phyloP scores from a whole-genome alignment of 306 rosid genomes.

The Mucuna pruriens region DNA sequence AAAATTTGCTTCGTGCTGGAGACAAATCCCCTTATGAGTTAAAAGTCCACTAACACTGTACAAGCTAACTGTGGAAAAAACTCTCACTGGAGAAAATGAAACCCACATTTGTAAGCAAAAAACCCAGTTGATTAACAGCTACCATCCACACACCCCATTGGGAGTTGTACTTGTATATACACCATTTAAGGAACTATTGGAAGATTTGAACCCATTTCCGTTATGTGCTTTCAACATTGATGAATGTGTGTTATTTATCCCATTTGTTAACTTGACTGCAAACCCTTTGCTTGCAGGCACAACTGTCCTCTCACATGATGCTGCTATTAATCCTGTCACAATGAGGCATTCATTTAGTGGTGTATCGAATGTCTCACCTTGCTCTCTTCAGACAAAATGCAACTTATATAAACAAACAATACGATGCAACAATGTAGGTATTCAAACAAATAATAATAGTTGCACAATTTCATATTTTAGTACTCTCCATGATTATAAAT shows the following conservation, averaged over 20 bases:
- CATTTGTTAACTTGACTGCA: slow-evolving; percentile 46
- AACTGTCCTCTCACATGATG: slow-evolving; percentile 56
- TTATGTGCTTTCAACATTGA: slow-evolving; percentile 42
- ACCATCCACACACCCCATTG: slow-evolving; percentile 53
- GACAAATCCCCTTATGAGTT: slow-evolving; percentile 42
- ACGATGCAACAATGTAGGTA: neutral
- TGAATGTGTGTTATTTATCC: slow-evolving; percentile 48
- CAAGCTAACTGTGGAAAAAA: slow-evolving; percentile 55
- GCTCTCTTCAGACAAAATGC: neutral
- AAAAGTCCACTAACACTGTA: slow-evolving; percentile 68
- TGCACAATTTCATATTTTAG: neutral
- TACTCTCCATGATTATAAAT: neutral
- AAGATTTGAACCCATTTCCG: slow-evolving; percentile 50
- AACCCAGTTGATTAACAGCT: slow-evolving; percentile 24
- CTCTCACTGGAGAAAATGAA: slow-evolving; percentile 37
- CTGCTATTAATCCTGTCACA: slow-evolving; percentile 69
- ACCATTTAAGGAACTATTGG: slow-evolving; percentile 63
- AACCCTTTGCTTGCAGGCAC: slow-evolving; percentile 43
- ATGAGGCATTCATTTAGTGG: slow-evolving; percentile 18
- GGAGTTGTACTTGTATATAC: slow-evolving; percentile 58
- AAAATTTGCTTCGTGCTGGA: slow-evolving; percentile 58
- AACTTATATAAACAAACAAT: neutral
- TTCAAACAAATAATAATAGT: too few species aligned
- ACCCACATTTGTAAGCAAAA: slow-evolving; percentile 25
- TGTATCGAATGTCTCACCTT: slow-evolving; percentile 12